These are phyloP conservation scores for Mortierella sp. DNA, from an alignment of 371 early-diverging fungal genomes.

Conservation along the genomic window DNA sequence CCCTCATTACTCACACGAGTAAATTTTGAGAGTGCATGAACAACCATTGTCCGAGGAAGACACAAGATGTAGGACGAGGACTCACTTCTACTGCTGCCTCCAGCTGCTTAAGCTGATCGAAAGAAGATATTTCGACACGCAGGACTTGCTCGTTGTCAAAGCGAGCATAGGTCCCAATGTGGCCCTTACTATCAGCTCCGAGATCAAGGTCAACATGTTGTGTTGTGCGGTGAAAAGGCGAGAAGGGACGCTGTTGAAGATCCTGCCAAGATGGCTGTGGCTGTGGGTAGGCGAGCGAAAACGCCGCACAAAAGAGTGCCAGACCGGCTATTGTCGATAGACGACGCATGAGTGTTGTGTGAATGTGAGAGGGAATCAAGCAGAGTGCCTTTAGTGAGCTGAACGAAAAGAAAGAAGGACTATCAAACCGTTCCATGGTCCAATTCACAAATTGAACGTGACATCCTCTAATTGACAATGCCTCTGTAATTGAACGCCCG, in stretches of 20 bases:
- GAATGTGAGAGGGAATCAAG: background rate
- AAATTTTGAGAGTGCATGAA: background rate
- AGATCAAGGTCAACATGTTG: background rate
- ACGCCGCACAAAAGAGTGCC: conserved; percentile 29
- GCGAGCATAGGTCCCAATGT: conserved; percentile 28
- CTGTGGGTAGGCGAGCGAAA: conserved; percentile 24
- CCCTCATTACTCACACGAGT: background rate
- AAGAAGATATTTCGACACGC: conserved; percentile 34
- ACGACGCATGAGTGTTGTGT: conserved; percentile 14
- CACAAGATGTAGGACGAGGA: background rate
- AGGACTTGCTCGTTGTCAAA: conserved; percentile 41
- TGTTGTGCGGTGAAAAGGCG: background rate
- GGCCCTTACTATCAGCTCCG: conserved; percentile 1
- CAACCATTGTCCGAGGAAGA: background rate
- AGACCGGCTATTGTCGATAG: conserved; percentile 22
- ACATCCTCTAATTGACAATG: conserved; percentile 4
- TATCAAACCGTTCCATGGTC: too few relatives aligned
- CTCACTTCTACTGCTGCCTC: conserved; percentile 37
- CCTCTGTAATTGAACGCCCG: background rate
- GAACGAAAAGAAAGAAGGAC: conserved; percentile 1
- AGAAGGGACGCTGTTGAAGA: conserved; percentile 14
- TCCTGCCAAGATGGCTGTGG: conserved; percentile 13
- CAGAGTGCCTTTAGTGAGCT: background rate
- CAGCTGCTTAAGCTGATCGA: conserved; percentile 29
- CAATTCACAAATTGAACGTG: too few relatives aligned